Percentiles rank a stretch among this genome's conserved stretches.
phyloP scores from a whole-genome alignment of 2,329 filamentous ascomycete species.

The Penicillium sp. region DNA sequence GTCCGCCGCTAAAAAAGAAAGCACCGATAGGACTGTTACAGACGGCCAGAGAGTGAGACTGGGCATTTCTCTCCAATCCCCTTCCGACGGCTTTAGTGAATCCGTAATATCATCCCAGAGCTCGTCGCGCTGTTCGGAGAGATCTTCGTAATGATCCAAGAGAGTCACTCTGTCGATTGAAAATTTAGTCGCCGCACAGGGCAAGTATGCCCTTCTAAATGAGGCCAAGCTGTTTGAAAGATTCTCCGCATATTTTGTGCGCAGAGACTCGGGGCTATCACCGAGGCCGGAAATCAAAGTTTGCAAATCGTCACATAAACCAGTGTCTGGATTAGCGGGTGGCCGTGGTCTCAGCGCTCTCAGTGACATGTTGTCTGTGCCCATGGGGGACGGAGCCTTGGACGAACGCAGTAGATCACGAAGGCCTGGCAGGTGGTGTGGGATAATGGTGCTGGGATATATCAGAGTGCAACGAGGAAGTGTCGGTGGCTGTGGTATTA shows the following conservation, averaged over 20 bases:
- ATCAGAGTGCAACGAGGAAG: neutral
- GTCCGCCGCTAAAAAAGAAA: slow-evolving; percentile 2
- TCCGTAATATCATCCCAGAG: neutral
- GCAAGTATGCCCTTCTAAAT: neutral
- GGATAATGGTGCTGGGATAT: neutral
- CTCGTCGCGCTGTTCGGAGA: neutral
- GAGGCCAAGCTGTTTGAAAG: neutral
- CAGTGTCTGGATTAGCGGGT: neutral
- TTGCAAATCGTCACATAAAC: neutral
- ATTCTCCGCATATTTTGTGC: neutral
- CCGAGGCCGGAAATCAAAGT: neutral
- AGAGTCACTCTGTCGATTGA: neutral
- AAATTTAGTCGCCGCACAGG: neutral
- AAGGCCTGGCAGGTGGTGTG: neutral
- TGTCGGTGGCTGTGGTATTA: neutral
- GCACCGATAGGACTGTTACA: neutral
- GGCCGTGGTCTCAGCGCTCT: neutral
- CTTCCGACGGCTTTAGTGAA: neutral
- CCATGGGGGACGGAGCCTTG: neutral
- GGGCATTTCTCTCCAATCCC: neutral
- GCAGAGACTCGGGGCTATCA: neutral
- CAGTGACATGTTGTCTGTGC: neutral
- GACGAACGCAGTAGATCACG: neutral
- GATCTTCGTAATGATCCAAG: neutral
- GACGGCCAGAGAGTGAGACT: neutral